These are phyloP conservation scores for Aureobasidium sp. DNA, from an alignment of 2,329 filamentous ascomycete genomes.

Conservation along the genomic window DNA sequence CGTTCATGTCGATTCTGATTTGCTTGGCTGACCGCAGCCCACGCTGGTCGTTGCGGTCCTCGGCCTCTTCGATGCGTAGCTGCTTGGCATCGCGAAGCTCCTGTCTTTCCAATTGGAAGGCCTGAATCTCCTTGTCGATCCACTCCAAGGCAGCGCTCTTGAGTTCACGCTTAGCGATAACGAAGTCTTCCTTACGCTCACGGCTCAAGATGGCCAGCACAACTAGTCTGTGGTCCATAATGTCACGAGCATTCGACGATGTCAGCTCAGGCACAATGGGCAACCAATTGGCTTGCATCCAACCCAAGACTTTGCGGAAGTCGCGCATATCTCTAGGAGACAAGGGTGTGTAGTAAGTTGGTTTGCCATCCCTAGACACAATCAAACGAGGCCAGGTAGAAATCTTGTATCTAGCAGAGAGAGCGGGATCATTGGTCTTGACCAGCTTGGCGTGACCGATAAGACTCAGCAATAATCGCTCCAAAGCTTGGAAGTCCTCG, in stretches of 20 bases:
- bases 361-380: slow-evolving; percentile 79
- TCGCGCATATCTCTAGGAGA: slow-evolving; percentile 91
- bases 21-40: slow-evolving; percentile 80
- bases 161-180: slow-evolving; percentile 72
- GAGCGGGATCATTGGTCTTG: slow-evolving; percentile 70
- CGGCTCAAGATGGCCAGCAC: slow-evolving; percentile 83
- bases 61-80: slow-evolving; percentile 88
- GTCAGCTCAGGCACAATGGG: slow-evolving; percentile 93
- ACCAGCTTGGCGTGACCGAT: slow-evolving; percentile 89
- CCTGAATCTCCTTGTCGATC: slow-evolving; percentile 92
- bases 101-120: slow-evolving; percentile 87
- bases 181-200: slow-evolving; percentile 69
- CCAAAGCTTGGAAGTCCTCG: slow-evolving; percentile 84
- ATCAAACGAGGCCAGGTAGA: slow-evolving; percentile 92
- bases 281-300: slow-evolving; percentile 96
- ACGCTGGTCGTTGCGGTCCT: slow-evolving; percentile 84
- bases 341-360: slow-evolving; percentile 81
- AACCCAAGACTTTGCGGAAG: slow-evolving; percentile 66
- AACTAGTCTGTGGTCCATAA: slow-evolving; percentile 93
- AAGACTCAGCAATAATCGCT: slow-evolving; percentile 76
- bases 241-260: slow-evolving; percentile 80
- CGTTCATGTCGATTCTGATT: slow-evolving; percentile 85
- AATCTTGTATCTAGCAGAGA: slow-evolving; percentile 84
- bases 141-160: slow-evolving; percentile 94
- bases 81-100: slow-evolving; percentile 93